Evolutionary conservation across 2,329 filamentous ascomycete species (phyloP).

Genomic region (Fusarium continuum): DNA sequence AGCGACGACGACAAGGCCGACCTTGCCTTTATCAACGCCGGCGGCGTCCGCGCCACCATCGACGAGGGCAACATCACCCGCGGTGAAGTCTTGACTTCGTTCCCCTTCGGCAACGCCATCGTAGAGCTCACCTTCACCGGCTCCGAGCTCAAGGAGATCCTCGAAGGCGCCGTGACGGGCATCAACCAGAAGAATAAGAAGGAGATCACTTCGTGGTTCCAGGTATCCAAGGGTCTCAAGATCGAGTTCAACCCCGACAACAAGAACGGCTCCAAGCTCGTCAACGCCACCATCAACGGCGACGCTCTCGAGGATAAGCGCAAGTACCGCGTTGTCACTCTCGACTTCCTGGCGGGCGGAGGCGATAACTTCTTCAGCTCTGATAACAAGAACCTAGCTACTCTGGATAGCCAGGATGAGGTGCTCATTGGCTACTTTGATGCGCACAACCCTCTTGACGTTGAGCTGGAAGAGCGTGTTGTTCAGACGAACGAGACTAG

Average conservation of each 20-base stretch:
- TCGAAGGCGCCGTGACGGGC: conserved; percentile 67
- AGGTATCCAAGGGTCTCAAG: conserved; percentile 65
- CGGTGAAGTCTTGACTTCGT: conserved; percentile 69
- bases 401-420: conserved; percentile 63
- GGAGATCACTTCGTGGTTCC: conserved; percentile 66
- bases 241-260: conserved; percentile 66
- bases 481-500: conserved; percentile 30
- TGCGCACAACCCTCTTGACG: conserved; percentile 58
- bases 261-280: conserved; percentile 59
- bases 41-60: conserved; percentile 71
- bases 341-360: conserved; percentile 70
- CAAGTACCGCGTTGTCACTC: conserved; percentile 67
- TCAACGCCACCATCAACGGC: conserved; percentile 61
- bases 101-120: conserved; percentile 72
- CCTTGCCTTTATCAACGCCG: conserved; percentile 71
- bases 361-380: conserved; percentile 69
- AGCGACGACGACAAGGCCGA: conserved; percentile 51
- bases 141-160: conserved; percentile 62
- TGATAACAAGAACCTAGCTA: conserved; percentile 50
- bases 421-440: conserved; percentile 62
- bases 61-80: conserved; percentile 68
- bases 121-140: conserved; percentile 66
- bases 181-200: conserved; percentile 64
- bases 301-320: conserved; percentile 55
- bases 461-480: conserved; percentile 57